phyloP scores from a whole-genome alignment of 768 basidiomycete genomes.

The Leccinum disarticulatum region DNA sequence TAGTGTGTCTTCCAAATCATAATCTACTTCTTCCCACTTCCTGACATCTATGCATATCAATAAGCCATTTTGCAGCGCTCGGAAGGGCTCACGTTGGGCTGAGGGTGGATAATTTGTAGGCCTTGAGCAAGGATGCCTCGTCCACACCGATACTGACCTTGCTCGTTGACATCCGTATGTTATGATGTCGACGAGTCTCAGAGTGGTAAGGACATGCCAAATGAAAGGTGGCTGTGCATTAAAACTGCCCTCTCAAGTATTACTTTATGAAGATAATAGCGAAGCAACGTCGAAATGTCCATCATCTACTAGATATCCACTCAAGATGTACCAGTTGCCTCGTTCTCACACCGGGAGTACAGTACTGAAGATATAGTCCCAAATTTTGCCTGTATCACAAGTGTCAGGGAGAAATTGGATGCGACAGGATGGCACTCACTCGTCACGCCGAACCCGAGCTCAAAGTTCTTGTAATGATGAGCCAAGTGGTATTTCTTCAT shows the following conservation, averaged over 20 bases:
- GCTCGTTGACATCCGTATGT: slow-evolving; percentile 32
- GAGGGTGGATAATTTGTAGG: slow-evolving; percentile 80
- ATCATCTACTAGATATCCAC: slow-evolving; percentile 1
- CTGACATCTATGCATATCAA: slow-evolving; percentile 37
- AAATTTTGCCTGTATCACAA: slow-evolving; percentile 70
- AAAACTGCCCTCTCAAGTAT: slow-evolving; percentile 1
- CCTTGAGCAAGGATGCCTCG: slow-evolving; percentile 80
- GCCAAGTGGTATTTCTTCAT: slow-evolving; percentile 98
- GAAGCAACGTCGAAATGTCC: slow-evolving; percentile 9
- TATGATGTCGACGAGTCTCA: not conserved
- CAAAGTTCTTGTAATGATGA: slow-evolving; percentile 98
- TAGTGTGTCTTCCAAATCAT: slow-evolving; percentile 76
- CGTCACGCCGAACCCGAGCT: slow-evolving; percentile 95
- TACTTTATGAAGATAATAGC: slow-evolving; percentile 10
- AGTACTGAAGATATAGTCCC: slow-evolving; percentile 92
- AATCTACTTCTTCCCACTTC: slow-evolving; percentile 88
- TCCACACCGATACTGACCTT: slow-evolving; percentile 71
- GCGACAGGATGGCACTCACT: slow-evolving; percentile 45
- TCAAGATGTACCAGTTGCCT: not conserved
- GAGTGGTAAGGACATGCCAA: not conserved
- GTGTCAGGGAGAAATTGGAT: slow-evolving; percentile 4
- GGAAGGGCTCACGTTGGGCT: slow-evolving; percentile 62
- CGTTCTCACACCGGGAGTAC: slow-evolving; percentile 56
- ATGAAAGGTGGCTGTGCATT: slow-evolving; percentile 18
- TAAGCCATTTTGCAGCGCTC: not conserved